Base-by-base conservation (phyloP, 768 basidiomycete genomes). In the Suillus subaureus region DNA sequence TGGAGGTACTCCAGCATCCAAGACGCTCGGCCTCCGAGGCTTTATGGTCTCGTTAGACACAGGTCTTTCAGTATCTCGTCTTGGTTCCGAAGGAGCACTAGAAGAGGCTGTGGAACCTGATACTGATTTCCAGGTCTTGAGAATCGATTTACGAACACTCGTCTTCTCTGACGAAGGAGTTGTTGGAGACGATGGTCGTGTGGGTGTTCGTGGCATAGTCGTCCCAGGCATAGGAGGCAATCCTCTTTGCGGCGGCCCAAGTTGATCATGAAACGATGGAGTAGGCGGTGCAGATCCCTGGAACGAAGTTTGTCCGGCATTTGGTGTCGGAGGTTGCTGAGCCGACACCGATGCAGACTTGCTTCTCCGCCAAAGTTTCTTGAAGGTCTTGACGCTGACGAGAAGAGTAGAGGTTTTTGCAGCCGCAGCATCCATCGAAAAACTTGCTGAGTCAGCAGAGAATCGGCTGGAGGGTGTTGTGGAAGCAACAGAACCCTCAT, bases 301-400 rank as follows among this genome's bases (percentile, higher is more conserved):
- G 66, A 74, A 73, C 4, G 81, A 81, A 54, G 82, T 72, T 33
- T 79, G 77, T 62, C 80, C 77, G 23, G 81, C 76, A 23, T 75
- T 73, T 51, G 76, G 75, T 4, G 78, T 75, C 3, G 77, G 74
- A 60, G 75, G 77, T 66, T 79, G 80, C 26, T 79, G 73, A 15
- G 65, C 62, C 35, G 82, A 73, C 31, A 77, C 72, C 35, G 82
- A 79, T 18, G 73, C 71, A 56, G 70, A 69, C 79, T 84, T 87
- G 70, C 89, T 91, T 83, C 85, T 91, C 70, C 90, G 85, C 92
- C 93, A 94, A 26, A 94, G 73, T 67, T 86, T 89, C 76, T 86
- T 89, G 71, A 94, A 84, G 65, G 84, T 84, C 75, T 87, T 92
- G 61, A 92, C 89, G 35, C 87, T 87, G 79, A 91, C 89, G 51